Conservation (phyloP, 192 early-diverging fungal genomes). For the Podila epicladia region DNA sequence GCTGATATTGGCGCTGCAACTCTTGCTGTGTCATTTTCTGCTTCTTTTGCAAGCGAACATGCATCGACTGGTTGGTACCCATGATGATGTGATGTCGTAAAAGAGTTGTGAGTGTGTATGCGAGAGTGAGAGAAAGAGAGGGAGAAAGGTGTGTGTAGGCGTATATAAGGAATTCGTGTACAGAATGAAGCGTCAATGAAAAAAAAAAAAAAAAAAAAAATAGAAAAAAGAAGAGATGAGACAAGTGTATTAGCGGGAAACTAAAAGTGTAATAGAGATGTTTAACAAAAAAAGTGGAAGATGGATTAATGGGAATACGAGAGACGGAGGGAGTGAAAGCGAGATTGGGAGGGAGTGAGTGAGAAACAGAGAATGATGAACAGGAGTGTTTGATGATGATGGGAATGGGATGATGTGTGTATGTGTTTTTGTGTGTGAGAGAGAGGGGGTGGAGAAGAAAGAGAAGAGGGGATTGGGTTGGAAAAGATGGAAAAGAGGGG, state of each 20-base stretch:
- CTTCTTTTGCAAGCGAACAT: constrained; percentile 39
- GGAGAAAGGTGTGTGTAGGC: neutral
- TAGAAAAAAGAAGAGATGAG: too few relatives aligned
- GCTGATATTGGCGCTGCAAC: constrained; percentile 42
- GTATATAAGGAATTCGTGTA: too few relatives aligned
- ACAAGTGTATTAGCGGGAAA: too few relatives aligned
- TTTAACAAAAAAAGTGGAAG: constrained; percentile 1
- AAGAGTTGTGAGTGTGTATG: neutral
- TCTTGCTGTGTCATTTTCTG: constrained; percentile 42
- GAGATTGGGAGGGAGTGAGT: neutral
- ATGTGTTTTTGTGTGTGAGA: too few relatives aligned
- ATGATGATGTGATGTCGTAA: constrained; percentile 9
- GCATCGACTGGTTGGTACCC: constrained; percentile 42
- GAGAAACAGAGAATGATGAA: neutral
- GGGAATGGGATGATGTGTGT: neutral
- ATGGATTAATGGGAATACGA: neutral
- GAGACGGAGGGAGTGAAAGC: neutral
- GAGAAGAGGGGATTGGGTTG: neutral
- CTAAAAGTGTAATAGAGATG: too few relatives aligned
- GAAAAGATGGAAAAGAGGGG: neutral
- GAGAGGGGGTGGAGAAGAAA: neutral
- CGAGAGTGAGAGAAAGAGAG: neutral
- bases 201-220: neutral
- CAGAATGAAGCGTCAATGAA: too few relatives aligned
- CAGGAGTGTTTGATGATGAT: neutral